Evolutionary conservation across 805 yeast genomes (phyloP), one percentile per base, ranked within the genome.

Genomic region (Kodamaea laetipori): DNA sequence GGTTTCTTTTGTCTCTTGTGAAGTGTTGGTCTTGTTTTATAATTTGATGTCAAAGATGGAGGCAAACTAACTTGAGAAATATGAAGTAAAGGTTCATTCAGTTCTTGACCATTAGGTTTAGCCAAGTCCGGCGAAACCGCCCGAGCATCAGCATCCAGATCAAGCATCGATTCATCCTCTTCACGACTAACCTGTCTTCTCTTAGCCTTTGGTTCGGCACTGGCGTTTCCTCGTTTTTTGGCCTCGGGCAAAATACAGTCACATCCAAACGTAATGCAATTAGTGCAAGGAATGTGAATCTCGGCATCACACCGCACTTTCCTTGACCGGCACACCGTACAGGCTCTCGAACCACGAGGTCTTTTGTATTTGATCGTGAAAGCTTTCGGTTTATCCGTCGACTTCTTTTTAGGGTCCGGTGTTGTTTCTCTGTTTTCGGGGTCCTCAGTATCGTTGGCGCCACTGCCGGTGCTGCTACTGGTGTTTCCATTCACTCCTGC

Each of bases 301-400:
- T 69, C 84, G 9, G 84, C 86, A 56, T 83, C 88, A 64, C 95
- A 86, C 26, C 90, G 76, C n/a, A 86, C 94, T 54, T 86, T 86
- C 26, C 94, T 69, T 6, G 83, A 76, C 43, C 88, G 81, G 56
- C 94, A 86, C n/a, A 85, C 84, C 31, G 78, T 75, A 57, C 94
- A 85, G 2, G 90, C 92, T 37, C 87, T 64, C 6, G 85, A 67
- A 0, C 89, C 85, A 40, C 90, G 66, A 37, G 85, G 77, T 49
- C 81, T 55, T 53, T 71, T 77, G 51, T 70, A 72, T 48, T 68
- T 71, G 50, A 72, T 70, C 42, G 75, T 70, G 54, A 70, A 71
- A 1, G 76, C 73, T 51, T 69, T 69, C 8, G 71, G 73, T 44
- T 66, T 69, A 16, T 60, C 63, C 16, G 18, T 30, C 25, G 34